Conservation (phyloP, 108 stramenopile genomes). For the Pseudonitzschia multiseries region DNA sequence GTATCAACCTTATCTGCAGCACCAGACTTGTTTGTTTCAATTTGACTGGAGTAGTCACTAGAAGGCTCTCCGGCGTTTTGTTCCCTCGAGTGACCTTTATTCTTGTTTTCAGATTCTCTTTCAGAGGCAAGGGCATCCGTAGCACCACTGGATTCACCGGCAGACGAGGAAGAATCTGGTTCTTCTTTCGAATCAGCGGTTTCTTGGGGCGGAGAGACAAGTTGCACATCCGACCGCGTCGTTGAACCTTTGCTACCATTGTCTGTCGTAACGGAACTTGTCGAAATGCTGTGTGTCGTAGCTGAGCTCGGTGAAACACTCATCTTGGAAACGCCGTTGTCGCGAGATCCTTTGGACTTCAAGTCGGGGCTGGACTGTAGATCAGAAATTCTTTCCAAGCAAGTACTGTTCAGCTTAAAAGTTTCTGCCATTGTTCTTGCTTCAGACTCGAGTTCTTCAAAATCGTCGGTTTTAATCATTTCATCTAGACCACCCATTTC, state of each 20-base stretch:
- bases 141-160: slow-evolving; percentile 60
- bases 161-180: background rate
- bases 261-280: background rate
- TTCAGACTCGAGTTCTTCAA: slow-evolving; percentile 1
- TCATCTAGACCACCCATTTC: slow-evolving; percentile 5
- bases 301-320: background rate
- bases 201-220: background rate
- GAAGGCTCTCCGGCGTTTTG: slow-evolving; percentile 13
- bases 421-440: background rate
- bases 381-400: slow-evolving; percentile 16
- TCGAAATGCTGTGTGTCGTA: background rate
- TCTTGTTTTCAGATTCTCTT: background rate
- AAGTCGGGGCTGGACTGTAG: background rate
- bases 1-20: background rate
- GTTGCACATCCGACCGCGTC: background rate
- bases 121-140: slow-evolving; percentile 26
- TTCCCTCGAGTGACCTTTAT: background rate
- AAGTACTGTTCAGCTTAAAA: slow-evolving; percentile 11
- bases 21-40: background rate
- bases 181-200: background rate
- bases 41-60: background rate
- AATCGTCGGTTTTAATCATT: slow-evolving; percentile 9
- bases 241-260: slow-evolving; percentile 5
- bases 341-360: background rate
- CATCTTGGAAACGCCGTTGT: background rate